These are phyloP conservation scores for Begonia peltatifolia DNA, from an alignment of 306 rosid genomes.

Conservation along the genomic window DNA sequence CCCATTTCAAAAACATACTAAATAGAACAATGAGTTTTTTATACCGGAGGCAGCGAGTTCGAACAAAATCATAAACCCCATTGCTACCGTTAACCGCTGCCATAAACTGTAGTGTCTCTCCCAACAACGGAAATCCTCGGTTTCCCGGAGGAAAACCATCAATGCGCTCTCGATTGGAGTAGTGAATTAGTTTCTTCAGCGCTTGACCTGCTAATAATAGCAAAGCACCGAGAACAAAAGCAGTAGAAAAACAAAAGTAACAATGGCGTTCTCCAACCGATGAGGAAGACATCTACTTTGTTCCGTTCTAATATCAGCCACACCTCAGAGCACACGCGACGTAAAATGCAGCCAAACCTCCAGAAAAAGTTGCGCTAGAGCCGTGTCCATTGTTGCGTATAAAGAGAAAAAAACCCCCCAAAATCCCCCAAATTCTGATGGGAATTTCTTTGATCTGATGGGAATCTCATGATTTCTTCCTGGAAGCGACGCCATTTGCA, in stretches of 20 bases:
- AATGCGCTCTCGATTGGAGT: conserved; percentile 9
- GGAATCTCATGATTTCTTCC: no score
- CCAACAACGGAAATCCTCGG: conserved; percentile 47
- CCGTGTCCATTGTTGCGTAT: no score
- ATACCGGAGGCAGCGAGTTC: conserved; percentile 47
- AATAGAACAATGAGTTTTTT: not conserved
- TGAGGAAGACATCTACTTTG: conserved; percentile 25
- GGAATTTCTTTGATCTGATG: no score
- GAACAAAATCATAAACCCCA: conserved; percentile 71
- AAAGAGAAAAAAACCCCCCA: no score
- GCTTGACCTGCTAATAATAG: conserved; percentile 11
- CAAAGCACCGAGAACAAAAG: conserved; percentile 9
- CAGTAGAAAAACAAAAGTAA: conserved; percentile 6
- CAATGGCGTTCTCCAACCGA: conserved; percentile 10
- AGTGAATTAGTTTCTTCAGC: conserved; percentile 4
- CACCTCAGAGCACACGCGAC: no score
- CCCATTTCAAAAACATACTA: no score
- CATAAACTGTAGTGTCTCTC: conserved; percentile 86
- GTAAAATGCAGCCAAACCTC: no score
- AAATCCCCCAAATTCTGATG: no score
- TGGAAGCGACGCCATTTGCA: no score
- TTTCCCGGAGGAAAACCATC: conserved; percentile 44
- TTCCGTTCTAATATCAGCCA: not conserved
- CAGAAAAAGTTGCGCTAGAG: no score
- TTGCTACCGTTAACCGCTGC: conserved; percentile 53